These are phyloP conservation scores for Tympanopsis confertula DNA, from an alignment of 2,329 filamentous ascomycete species.

Conservation along the genomic window DNA sequence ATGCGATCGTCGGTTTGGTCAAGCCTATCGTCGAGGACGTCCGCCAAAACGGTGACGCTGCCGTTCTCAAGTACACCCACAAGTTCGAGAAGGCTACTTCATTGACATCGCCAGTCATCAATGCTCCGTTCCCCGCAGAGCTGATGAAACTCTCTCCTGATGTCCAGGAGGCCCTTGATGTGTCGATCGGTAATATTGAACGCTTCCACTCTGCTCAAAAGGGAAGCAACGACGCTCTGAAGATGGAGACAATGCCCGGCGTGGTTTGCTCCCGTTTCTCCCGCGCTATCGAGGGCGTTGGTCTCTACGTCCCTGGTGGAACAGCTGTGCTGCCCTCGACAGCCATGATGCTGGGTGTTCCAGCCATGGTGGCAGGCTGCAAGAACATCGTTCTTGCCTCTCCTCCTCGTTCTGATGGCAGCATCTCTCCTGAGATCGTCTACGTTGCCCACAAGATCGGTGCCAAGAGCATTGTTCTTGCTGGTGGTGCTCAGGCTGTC, in stretches of 20 bases:
- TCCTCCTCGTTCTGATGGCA: conserved; percentile 78
- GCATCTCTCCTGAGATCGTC: conserved; percentile 89
- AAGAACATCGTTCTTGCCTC: conserved; percentile 89
- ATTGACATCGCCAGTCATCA: conserved; percentile 76
- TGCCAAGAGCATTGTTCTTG: conserved; percentile 88
- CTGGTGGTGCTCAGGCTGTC: conserved; percentile 88
- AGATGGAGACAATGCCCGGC: conserved; percentile 95
- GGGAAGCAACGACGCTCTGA: conserved; percentile 61
- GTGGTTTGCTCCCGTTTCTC: conserved; percentile 89
- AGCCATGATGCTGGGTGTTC: conserved; percentile 94
- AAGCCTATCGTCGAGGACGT: conserved; percentile 86
- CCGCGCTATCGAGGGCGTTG: conserved; percentile 87
- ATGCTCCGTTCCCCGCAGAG: conserved; percentile 73
- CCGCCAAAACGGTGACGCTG: conserved; percentile 71
- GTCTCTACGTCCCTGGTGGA: conserved; percentile 87
- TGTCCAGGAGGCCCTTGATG: conserved; percentile 83
- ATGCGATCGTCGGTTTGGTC: conserved; percentile 83
- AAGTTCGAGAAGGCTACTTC: conserved; percentile 96
- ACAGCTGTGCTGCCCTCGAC: conserved; percentile 96
- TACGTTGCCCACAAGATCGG: conserved; percentile 96
- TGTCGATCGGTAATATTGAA: conserved; percentile 86
- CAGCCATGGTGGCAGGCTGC: conserved; percentile 94
- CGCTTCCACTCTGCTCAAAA: conserved; percentile 89
- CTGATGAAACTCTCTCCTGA: conserved; percentile 78
- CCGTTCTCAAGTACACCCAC: conserved; percentile 85